Conservation (phyloP, 257 asterid genomes). For the Capsicum pubescens region DNA sequence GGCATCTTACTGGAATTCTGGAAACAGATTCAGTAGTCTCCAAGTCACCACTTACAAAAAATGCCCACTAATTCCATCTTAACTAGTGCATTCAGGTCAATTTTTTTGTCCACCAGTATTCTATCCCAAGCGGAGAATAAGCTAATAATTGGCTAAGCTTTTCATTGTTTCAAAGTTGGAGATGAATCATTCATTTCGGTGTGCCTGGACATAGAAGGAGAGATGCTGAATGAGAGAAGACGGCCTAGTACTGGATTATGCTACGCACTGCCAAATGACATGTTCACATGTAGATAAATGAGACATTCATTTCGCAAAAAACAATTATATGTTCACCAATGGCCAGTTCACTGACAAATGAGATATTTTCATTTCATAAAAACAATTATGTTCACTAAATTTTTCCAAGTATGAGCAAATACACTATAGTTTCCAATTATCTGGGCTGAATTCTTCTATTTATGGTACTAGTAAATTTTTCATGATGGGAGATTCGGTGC, state of each 20-base stretch:
- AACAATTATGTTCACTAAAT: background rate
- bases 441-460: background rate
- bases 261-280: background rate
- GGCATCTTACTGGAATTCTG: slow-evolving; percentile 8
- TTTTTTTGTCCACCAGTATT: slow-evolving; percentile 1
- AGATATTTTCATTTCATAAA: background rate
- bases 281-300: background rate
- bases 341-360: background rate
- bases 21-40: slow-evolving; percentile 24
- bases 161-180: background rate
- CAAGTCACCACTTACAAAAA: slow-evolving; percentile 20
- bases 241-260: background rate
- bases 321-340: background rate
- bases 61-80: slow-evolving; percentile 27
- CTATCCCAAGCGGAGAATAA: slow-evolving; percentile 27
- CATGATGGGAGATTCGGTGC: background rate
- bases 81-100: background rate
- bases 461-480: background rate
- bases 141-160: background rate
- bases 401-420: background rate
- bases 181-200: background rate
- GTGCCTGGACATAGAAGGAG: background rate
- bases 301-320: background rate
- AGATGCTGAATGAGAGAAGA: background rate
- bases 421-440: background rate